Conservation (phyloP, 768 basidiomycete species). For the Myochromella boudieri region DNA sequence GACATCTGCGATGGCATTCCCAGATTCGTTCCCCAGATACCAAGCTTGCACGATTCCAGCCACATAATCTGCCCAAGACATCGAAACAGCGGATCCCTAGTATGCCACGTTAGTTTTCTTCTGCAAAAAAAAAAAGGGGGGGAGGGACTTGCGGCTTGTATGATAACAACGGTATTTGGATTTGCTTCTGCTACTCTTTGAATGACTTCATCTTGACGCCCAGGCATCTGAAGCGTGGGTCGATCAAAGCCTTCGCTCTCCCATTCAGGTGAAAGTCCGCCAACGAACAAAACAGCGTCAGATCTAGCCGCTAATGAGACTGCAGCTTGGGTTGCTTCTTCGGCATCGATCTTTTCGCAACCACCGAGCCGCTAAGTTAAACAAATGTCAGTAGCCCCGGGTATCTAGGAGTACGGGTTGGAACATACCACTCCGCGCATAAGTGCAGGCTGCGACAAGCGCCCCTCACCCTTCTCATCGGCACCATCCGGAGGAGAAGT, state of each 20-base stretch:
- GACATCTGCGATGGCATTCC: slow-evolving; percentile 67
- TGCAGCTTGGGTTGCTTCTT: slow-evolving; percentile 55
- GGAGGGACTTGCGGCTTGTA: slow-evolving; percentile 52
- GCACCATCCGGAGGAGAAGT: slow-evolving; percentile 46
- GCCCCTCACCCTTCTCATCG: slow-evolving; percentile 40
- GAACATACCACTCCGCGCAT: slow-evolving; percentile 65
- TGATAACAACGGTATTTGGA: slow-evolving; percentile 54
- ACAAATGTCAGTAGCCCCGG: neutral
- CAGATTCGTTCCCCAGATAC: slow-evolving; percentile 66
- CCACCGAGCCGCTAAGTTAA: slow-evolving; percentile 61
- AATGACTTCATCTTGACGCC: slow-evolving; percentile 60
- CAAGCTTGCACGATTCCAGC: slow-evolving; percentile 59
- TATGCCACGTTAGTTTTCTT: slow-evolving; percentile 5
- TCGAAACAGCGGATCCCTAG: slow-evolving; percentile 67
- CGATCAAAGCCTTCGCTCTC: slow-evolving; percentile 78
- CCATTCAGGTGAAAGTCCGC: slow-evolving; percentile 68
- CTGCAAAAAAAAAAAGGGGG: neutral
- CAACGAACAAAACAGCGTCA: slow-evolving; percentile 60
- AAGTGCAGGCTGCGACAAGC: slow-evolving; percentile 59
- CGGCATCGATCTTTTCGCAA: slow-evolving; percentile 57
- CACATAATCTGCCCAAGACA: slow-evolving; percentile 70
- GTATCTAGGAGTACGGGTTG: neutral
- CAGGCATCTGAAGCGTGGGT: slow-evolving; percentile 58
- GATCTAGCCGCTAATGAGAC: slow-evolving; percentile 50
- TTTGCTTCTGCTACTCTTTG: slow-evolving; percentile 51